phyloP scores from a whole-genome alignment of 345 rosid species.

The Corymbia maculata region DNA sequence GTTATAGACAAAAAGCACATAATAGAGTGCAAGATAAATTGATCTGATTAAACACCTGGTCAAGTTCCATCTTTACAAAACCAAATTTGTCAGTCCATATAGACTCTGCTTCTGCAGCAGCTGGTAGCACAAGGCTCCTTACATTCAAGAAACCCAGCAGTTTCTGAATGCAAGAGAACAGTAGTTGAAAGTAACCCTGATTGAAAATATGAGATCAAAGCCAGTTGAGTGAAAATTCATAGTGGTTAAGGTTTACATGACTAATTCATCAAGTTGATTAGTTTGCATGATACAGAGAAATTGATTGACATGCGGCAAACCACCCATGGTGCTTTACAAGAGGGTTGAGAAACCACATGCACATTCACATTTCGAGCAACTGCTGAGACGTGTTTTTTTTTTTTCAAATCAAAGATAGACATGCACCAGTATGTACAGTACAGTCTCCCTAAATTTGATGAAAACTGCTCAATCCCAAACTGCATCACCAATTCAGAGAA shows the following conservation, averaged over 20 bases:
- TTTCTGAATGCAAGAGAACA: constrained; percentile 36
- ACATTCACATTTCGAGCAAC: neutral
- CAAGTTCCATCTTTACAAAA: constrained; percentile 11
- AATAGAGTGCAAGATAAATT: neutral
- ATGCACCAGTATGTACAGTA: neutral
- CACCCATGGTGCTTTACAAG: neutral
- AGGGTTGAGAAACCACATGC: neutral
- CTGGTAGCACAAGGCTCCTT: constrained; percentile 34
- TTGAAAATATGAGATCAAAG: neutral
- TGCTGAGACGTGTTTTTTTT: neutral
- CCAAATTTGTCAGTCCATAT: constrained; percentile 44
- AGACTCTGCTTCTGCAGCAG: constrained; percentile 40
- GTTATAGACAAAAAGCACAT: neutral
- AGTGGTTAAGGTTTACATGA: neutral
- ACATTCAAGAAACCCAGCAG: constrained; percentile 26
- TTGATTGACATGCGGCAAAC: neutral
- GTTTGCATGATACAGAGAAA: neutral
- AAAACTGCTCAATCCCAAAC: neutral
- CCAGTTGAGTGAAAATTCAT: neutral
- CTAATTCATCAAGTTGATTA: neutral
- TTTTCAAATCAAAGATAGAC: neutral
- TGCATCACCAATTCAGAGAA: neutral
- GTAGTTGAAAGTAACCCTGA: constrained; percentile 35
- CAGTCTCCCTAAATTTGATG: neutral
- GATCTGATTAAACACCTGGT: constrained; percentile 10